Percentiles rank a stretch among this genome's conserved stretches.
Conservation (phyloP, 2,329 filamentous ascomycete genomes). For the Claviceps humidiphila region DNA sequence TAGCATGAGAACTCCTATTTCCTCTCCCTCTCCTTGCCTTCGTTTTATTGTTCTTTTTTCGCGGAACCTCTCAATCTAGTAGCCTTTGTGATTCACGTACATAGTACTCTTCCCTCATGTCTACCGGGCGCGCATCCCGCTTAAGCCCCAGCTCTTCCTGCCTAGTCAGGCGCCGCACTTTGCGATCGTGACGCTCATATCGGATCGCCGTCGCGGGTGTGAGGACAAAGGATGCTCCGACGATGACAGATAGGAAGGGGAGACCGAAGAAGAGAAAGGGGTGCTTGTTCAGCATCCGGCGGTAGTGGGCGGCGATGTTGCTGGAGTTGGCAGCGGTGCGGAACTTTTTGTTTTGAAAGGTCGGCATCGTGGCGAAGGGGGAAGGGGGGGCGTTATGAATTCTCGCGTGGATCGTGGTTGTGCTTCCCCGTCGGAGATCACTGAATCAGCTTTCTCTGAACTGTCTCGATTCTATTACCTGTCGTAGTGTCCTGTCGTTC, state of each 20-base stretch:
- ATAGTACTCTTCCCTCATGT: slow-evolving; percentile 78
- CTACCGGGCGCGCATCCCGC: slow-evolving; percentile 55
- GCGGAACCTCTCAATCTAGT: too few species aligned
- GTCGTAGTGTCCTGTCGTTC: too few species aligned
- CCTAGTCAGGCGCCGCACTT: slow-evolving; percentile 69
- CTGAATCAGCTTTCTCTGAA: too few species aligned
- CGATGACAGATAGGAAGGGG: slow-evolving; percentile 80
- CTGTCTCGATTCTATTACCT: too few species aligned
- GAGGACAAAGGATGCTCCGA: slow-evolving; percentile 84
- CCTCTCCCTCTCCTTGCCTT: not conserved
- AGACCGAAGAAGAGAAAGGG: slow-evolving; percentile 91
- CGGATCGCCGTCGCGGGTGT: slow-evolving; percentile 87
- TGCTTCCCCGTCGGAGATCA: too few species aligned
- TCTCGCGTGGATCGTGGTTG: too few species aligned
- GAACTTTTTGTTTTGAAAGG: slow-evolving; percentile 62
- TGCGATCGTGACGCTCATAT: slow-evolving; percentile 86
- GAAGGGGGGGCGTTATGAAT: too few species aligned
- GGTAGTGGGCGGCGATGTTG: slow-evolving; percentile 64
- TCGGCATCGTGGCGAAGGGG: slow-evolving; percentile 14
- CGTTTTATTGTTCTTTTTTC: not conserved
- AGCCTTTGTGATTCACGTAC: slow-evolving; percentile 35
- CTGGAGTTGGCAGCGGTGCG: slow-evolving; percentile 51
- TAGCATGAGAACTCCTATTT: not conserved
- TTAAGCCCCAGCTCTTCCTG: slow-evolving; percentile 80
- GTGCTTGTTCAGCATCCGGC: slow-evolving; percentile 57